Conservation (phyloP, 202 grass and related monocot species). For the Saccharum hybrid region DNA sequence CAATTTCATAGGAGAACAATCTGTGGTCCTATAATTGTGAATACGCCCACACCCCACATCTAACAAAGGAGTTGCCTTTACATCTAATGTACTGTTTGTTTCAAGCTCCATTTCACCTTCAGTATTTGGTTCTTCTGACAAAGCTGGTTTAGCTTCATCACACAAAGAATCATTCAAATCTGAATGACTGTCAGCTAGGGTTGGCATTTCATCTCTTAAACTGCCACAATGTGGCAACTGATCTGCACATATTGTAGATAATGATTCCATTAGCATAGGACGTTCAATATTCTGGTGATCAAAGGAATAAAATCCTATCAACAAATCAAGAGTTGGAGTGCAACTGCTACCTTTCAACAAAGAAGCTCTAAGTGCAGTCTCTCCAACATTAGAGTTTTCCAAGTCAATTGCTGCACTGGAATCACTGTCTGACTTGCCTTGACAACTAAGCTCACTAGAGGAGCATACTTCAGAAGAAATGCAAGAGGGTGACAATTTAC, state of each 20-base stretch:
- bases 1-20: conserved; percentile 29
- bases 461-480: conserved; percentile 36
- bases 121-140: conserved; percentile 38
- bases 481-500: conserved; percentile 32
- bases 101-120: conserved; percentile 28
- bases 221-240: conserved; percentile 13
- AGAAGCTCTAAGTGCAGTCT: conserved; percentile 7
- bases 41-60: conserved; percentile 16
- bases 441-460: conserved; percentile 20
- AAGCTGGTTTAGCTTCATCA: conserved; percentile 18
- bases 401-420: conserved; percentile 26
- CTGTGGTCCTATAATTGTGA: conserved; percentile 25
- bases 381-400: conserved; percentile 32
- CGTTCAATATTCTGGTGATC: conserved; percentile 16
- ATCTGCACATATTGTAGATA: conserved; percentile 16
- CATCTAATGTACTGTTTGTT: conserved; percentile 5
- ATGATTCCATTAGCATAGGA: conserved; percentile 12
- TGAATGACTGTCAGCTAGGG: conserved; percentile 28
- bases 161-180: conserved; percentile 24
- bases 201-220: conserved; percentile 26
- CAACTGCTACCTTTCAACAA: conserved; percentile 29
- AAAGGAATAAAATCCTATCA: conserved; percentile 16
- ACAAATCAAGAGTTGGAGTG: conserved; percentile 32
- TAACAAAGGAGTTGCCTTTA: conserved; percentile 20
- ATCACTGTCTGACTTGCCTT: conserved; percentile 42